These are phyloP conservation scores for Lactarius deliciosus DNA, from an alignment of 768 basidiomycete genomes.

Conservation along the genomic window DNA sequence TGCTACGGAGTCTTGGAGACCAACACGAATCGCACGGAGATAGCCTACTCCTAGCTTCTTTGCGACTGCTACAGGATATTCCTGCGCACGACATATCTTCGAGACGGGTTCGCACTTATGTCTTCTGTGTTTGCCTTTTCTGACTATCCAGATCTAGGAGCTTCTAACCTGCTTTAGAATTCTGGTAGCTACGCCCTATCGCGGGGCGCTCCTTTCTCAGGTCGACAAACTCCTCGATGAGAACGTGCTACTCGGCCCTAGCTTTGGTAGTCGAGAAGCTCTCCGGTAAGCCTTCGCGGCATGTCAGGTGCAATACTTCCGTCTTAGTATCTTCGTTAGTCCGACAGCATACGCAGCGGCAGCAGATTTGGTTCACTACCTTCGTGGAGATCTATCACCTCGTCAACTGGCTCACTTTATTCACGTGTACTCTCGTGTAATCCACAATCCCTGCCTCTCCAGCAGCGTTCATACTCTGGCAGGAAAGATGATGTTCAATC, in stretches of 20 bases:
- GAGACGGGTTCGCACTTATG: conserved; percentile 62
- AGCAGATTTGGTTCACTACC: conserved; percentile 91
- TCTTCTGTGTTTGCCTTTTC: not conserved
- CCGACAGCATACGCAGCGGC: conserved; percentile 83
- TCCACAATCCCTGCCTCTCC: conserved; percentile 84
- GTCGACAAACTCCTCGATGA: conserved; percentile 92
- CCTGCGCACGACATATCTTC: conserved; percentile 80
- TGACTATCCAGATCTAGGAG: conserved; percentile 53
- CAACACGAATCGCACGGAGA: conserved; percentile 77
- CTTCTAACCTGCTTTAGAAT: conserved; percentile 91
- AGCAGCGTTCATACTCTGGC: conserved; percentile 85
- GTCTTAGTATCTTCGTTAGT: conserved; percentile 39
- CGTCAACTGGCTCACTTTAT: conserved; percentile 76
- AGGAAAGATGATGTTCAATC: conserved; percentile 88
- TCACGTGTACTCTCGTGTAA: conserved; percentile 79
- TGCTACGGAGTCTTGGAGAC: conserved; percentile 66
- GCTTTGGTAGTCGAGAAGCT: conserved; percentile 81
- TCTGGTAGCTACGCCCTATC: conserved; percentile 74
- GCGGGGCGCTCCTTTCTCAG: conserved; percentile 74
- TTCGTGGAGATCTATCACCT: conserved; percentile 76
- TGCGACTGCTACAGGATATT: conserved; percentile 92
- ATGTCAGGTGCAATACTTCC: not conserved
- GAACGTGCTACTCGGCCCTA: conserved; percentile 80
- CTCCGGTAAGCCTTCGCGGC: conserved; percentile 54
- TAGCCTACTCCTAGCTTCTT: conserved; percentile 70